Base-by-base conservation (phyloP, 1,139 yeast genomes). In the Taphrina populina region DNA sequence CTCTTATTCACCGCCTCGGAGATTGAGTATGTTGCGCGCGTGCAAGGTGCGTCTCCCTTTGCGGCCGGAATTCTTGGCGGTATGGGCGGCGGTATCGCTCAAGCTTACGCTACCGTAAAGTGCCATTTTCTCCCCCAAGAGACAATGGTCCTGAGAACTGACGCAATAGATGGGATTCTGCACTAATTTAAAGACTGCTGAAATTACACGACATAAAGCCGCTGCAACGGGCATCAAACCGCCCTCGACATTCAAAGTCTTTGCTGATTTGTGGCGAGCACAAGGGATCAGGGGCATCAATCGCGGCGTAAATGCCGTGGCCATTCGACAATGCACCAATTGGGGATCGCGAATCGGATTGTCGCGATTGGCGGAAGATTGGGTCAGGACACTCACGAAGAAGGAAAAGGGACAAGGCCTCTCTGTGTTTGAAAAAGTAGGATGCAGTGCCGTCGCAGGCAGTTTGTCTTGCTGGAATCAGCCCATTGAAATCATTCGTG, bases 301-400 rank as follows among this genome's bases (percentile, higher is more conserved):
- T 73, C 88, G 85, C 74, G 98, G 98, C 69, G 98, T 92, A 61
- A 92, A 92, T 68, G 98, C 98, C n/a, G 97, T 92, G 60, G 97
- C 98, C 29, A 85, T 92, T 65, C 84, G 98, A 73, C 98, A 92
- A 71, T 85, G 88, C 85, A 90, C 97, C 64, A 92, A 92, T 73
- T 92, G 98, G 98, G 98, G 98, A 55, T 88, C 96, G 26, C 79
- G 98, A 69, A 90, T 90, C 68, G 98, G 97, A 34, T 77, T 92
- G 49, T 79, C 95, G 15, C 81, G 98, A 69, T 78, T 90, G 67
- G 95, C 95, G 23, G 98, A 92, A 74, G 95, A 86, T 64, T 76
- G 73, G 7, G 88, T 92, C 66, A 82, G 88, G 67, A 76, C 73
- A 46, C 57, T 77, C 20, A 77, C 82, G 26, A 82, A 82, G 52